These are phyloP conservation scores for Trichoderma sp. DNA, from an alignment of 2,329 filamentous ascomycete species.

Conservation along the genomic window DNA sequence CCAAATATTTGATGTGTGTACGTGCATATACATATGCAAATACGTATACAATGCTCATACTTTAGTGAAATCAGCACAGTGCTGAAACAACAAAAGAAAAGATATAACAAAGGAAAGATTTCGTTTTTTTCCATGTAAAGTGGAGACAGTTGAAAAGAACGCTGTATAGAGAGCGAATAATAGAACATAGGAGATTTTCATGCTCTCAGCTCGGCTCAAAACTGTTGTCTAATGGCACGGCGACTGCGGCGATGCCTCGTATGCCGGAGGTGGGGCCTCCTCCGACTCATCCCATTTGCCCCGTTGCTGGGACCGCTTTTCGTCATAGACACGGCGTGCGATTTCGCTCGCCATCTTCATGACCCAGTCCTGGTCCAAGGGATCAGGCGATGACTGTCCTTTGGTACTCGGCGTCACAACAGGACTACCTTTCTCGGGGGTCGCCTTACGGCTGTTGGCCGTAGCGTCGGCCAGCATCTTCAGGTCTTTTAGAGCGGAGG, in stretches of 20 bases:
- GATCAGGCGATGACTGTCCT: slow-evolving; percentile 50
- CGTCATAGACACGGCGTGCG: slow-evolving; percentile 82
- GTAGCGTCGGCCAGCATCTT: slow-evolving; percentile 30
- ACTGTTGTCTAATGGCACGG: slow-evolving; percentile 28
- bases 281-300: slow-evolving; percentile 55
- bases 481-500: slow-evolving; percentile 33
- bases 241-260: slow-evolving; percentile 55
- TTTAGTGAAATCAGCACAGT: slow-evolving; percentile 30
- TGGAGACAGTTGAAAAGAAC: slow-evolving; percentile 3
- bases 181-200: background rate
- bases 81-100: slow-evolving; percentile 21
- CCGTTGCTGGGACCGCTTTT: slow-evolving; percentile 62
- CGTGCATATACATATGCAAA: slow-evolving; percentile 2
- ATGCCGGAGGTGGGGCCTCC: slow-evolving; percentile 64
- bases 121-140: background rate
- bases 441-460: slow-evolving; percentile 11
- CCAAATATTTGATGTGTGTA: background rate
- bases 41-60: slow-evolving; percentile 27
- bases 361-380: slow-evolving; percentile 83
- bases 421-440: slow-evolving; percentile 25
- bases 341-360: slow-evolving; percentile 95
- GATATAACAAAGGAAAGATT: slow-evolving; percentile 25
- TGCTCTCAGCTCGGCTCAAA: slow-evolving; percentile 28
- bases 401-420: slow-evolving; percentile 35
- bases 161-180: slow-evolving; percentile 24